Evolutionary conservation across 179 eudicot genomes (phyloP), one percentile per base, ranked within the genome.

Genomic region (Sideroxylon spinosum): DNA sequence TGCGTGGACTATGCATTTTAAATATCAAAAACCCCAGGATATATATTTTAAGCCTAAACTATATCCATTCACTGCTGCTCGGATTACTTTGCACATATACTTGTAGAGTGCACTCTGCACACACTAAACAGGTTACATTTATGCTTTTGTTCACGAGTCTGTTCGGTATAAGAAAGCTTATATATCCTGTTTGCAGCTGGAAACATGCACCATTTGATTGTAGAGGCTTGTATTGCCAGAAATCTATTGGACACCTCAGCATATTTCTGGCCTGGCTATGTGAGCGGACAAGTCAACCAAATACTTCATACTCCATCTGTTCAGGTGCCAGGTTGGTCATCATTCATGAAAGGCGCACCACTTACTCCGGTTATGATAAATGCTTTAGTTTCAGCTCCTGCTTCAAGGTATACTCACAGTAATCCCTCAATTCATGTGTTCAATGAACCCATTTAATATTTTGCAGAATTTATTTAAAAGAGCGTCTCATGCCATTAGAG

Each of bases 181-280:
- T 59, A n/a, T 69, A 37, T 77, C 68, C 68, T 49, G 20, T 29
- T 77, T 87, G 91, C 97, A 95, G 99, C 94, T 84, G 99, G 99
- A 74, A 93, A 85, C 86, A 86, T 95, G 90, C 89, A 84, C 63
- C 99, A 95, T 87, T 85, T 95, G 81, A 89, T 95, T 76, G 90
- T 95, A 22, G 99, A 95, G 82, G 92, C 99, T 75, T 95, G 99
- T 84, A 89, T 95, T 71, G 91, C 98, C 37, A 86, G 99, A 86
- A 89, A 88, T 82, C 85, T 95, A 55, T 79, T 95, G 82, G 99
- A 95, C 83, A 90, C 92, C 23, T 89, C 99, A 73, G 98, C 94
- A 68, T 95, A 95, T 85, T 85, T 82, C 79, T 95, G 99, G 99
- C 96, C 97, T 22, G 98, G 98, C 70, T 95, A 91, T 80, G 97